Conservation (phyloP, 75 land plant genomes). For the Selaginella moellendorffii region DNA sequence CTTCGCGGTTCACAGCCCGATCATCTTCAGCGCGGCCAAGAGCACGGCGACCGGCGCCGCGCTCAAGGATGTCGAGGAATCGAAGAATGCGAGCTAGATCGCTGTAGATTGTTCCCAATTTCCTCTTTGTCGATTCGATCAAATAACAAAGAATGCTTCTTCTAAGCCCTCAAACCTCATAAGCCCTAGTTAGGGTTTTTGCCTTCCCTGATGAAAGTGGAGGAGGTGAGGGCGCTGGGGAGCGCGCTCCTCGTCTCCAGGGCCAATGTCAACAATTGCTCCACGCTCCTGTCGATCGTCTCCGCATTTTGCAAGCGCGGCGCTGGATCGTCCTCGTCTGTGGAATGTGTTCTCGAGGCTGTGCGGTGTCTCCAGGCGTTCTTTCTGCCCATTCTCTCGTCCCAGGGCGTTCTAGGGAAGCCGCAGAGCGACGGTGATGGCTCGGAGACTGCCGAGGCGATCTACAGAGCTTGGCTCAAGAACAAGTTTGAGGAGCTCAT, state of each 20-base stretch:
- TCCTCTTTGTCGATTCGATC: too few relatives aligned
- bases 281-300: conserved; percentile 40
- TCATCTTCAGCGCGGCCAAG: not conserved
- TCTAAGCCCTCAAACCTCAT: too few relatives aligned
- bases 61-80: not conserved
- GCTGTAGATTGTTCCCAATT: too few relatives aligned
- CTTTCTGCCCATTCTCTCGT: conserved; percentile 46
- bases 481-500: conserved; percentile 55
- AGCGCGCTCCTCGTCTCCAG: conserved; percentile 49
- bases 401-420: conserved; percentile 23
- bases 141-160: too few relatives aligned
- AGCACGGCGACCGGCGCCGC: not conserved
- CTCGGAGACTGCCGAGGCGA: conserved; percentile 39
- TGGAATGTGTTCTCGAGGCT: conserved; percentile 33
- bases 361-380: conserved; percentile 71
- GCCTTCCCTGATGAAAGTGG: conserved; percentile 7
- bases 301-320: too few relatives aligned
- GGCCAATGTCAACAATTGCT: conserved; percentile 71
- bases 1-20: not conserved
- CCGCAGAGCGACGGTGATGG: not conserved
- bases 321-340: not conserved
- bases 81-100: too few relatives aligned
- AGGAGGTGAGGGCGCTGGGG: conserved; percentile 44
- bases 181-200: not conserved
- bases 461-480: conserved; percentile 57